Evolutionary conservation across 805 yeast species (phyloP), one percentile per base, ranked within the genome.

Genomic region (Vanderwaltozyma tropicalis): DNA sequence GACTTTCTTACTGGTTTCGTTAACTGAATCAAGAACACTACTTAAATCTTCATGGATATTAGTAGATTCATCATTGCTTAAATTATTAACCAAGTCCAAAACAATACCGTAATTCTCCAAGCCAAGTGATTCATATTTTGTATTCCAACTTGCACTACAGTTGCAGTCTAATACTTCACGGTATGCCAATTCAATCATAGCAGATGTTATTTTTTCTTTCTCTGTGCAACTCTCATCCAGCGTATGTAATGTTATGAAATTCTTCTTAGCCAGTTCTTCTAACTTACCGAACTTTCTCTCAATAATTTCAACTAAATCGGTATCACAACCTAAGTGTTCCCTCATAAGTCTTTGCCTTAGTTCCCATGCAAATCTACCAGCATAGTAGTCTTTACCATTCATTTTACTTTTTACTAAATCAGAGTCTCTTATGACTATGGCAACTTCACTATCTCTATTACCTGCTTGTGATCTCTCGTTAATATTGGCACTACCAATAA

Each of bases 401-500:
- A 92, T 87, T 11, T 59, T 61, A 3, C 78, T 71, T 33, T 63
- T 60, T 5, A 87, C 65, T 44, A 78, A 71, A 44, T 80, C 84
- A 9, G 80, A 76, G 52, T 92, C 99, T 45, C 96, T 72, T 5
- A 92, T 76, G 38, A 89, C 63, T 1, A 88, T 85, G 3, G 96
- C 95, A 29, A 92, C 80, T 53, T 92, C 99, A 5, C 96, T 87
- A 55, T 92, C 99, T 56, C 98, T 71, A 16, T 70, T 68, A 13
- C 99, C 99, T 49, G 92, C 69, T 86, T 88, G 88, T 0, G 97
- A 89, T 50, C 99, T 72, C 58, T 92, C 99, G 54, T 92, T 92
- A 43, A 92, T 85, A 53, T 92, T 92, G 0, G 99, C 99, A 52
- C 96, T 85, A 2, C 99, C 98, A 52, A 92, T 88, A 31, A 92